Conservation (phyloP, 495 filamentous ascomycete genomes). For the Amorphotheca resinae region DNA sequence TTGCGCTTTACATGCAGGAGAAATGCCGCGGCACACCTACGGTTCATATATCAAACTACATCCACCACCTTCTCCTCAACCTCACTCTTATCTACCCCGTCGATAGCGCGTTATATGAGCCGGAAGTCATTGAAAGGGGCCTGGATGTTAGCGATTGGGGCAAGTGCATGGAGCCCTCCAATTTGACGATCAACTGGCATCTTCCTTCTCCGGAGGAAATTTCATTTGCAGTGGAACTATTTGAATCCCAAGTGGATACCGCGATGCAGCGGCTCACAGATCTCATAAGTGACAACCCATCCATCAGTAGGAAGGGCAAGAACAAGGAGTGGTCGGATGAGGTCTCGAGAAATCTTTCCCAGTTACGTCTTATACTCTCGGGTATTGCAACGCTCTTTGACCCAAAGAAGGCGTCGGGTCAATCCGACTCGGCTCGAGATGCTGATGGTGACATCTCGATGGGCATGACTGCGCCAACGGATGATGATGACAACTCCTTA, state of each 20-base stretch:
- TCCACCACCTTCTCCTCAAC: conserved; percentile 97
- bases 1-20: conserved; percentile 90
- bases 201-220: conserved; percentile 67
- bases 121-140: conserved; percentile 38
- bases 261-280: conserved; percentile 47
- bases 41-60: conserved; percentile 92
- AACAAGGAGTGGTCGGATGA: conserved; percentile 99
- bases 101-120: conserved; percentile 77
- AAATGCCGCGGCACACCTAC: conserved; percentile 88
- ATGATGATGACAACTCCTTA: conserved; percentile 49
- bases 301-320: conserved; percentile 83
- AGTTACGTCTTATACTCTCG: conserved; percentile 73
- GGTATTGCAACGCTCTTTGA: conserved; percentile 85
- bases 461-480: conserved; percentile 27
- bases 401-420: conserved; percentile 50
- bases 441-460: conserved; percentile 29
- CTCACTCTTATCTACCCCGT: conserved; percentile 85
- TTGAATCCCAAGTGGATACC: conserved; percentile 59
- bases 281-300: conserved; percentile 67
- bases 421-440: conserved; percentile 22
- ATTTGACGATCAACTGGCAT: conserved; percentile 85
- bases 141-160: conserved; percentile 67
- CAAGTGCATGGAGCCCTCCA: conserved; percentile 49
- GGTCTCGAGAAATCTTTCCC: conserved; percentile 75
- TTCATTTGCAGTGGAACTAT: conserved; percentile 77